A percentile compares a stretch with the other conserved stretches of the same genome.
phyloP scores from a whole-genome alignment of 1,139 yeast species.

The Suhomyces atakaporum region DNA sequence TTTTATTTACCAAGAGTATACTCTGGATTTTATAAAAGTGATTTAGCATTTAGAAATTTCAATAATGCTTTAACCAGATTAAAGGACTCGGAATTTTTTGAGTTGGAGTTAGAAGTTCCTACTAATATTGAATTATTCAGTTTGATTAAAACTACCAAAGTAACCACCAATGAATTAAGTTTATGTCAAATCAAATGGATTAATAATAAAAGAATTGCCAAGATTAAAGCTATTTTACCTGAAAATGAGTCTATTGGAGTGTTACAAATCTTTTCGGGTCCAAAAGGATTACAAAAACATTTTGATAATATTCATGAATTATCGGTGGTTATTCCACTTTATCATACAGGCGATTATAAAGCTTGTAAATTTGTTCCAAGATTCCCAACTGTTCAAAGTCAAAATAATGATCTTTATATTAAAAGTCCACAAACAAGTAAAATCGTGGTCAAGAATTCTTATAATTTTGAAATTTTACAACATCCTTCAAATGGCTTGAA shows the following conservation, averaged over 20 bases:
- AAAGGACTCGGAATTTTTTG: slow-evolving; percentile 74
- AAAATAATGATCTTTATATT: slow-evolving; percentile 74
- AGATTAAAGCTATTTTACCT: slow-evolving; percentile 81
- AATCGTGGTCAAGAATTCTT: slow-evolving; percentile 57
- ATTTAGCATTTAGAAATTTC: slow-evolving; percentile 62
- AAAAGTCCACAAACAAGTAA: slow-evolving; percentile 79
- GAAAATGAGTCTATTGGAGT: slow-evolving; percentile 67
- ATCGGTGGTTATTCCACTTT: slow-evolving; percentile 74
- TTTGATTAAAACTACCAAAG: slow-evolving; percentile 53
- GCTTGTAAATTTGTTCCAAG: slow-evolving; percentile 65
- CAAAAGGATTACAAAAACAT: slow-evolving; percentile 61
- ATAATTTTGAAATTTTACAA: slow-evolving; percentile 64
- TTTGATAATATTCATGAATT: slow-evolving; percentile 66
- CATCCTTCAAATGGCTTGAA: slow-evolving; percentile 62
- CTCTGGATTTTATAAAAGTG: slow-evolving; percentile 70
- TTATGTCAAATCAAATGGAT: slow-evolving; percentile 78
- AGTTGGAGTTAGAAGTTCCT: slow-evolving; percentile 74
- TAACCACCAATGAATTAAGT: slow-evolving; percentile 55
- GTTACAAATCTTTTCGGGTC: slow-evolving; percentile 73
- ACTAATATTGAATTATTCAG: slow-evolving; percentile 64
- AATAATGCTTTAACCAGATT: slow-evolving; percentile 77
- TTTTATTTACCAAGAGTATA: slow-evolving; percentile 81
- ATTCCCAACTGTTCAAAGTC: slow-evolving; percentile 70
- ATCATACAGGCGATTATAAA: slow-evolving; percentile 68
- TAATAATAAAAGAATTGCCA: slow-evolving; percentile 63